phyloP scores from a whole-genome alignment of 805 yeast species.

The Candida sithepensis region DNA sequence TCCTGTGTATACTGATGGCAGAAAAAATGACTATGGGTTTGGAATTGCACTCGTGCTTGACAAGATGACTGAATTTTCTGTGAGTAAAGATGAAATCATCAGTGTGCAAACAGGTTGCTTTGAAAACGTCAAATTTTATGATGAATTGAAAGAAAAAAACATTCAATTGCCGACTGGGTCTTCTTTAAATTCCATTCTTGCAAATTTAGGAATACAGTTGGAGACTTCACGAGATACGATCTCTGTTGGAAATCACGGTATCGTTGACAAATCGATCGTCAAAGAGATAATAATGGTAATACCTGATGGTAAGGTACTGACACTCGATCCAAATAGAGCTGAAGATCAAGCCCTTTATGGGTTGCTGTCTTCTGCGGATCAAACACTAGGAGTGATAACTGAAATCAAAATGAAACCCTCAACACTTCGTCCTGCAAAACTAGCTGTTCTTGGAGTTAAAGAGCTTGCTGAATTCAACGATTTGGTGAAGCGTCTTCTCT shows the following conservation, averaged over 20 bases:
- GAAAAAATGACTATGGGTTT: constrained; percentile 2
- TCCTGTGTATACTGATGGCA: constrained; percentile 19
- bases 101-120: constrained; percentile 9
- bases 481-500: constrained; percentile 1
- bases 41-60: constrained; percentile 13
- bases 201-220: constrained; percentile 16
- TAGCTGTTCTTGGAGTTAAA: constrained; percentile 18
- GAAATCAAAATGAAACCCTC: constrained; percentile 9
- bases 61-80: constrained; percentile 11
- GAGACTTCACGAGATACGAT: constrained; percentile 4
- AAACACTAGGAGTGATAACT: constrained; percentile 19
- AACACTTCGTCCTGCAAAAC: not conserved
- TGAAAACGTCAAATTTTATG: not conserved
- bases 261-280: constrained; percentile 9
- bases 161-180: constrained; percentile 1
- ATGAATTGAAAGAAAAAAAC: constrained; percentile 1
- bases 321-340: constrained; percentile 1
- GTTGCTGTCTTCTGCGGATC: constrained; percentile 10
- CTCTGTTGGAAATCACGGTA: constrained; percentile 5
- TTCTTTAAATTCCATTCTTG: constrained; percentile 19
- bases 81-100: not conserved
- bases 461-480: constrained; percentile 12
- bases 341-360: constrained; percentile 7
- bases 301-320: constrained; percentile 25
- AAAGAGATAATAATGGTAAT: constrained; percentile 21